These are phyloP conservation scores for Nosema muscidifuracis DNA, from an alignment of 371 early-diverging fungal genomes.

Conservation along the genomic window DNA sequence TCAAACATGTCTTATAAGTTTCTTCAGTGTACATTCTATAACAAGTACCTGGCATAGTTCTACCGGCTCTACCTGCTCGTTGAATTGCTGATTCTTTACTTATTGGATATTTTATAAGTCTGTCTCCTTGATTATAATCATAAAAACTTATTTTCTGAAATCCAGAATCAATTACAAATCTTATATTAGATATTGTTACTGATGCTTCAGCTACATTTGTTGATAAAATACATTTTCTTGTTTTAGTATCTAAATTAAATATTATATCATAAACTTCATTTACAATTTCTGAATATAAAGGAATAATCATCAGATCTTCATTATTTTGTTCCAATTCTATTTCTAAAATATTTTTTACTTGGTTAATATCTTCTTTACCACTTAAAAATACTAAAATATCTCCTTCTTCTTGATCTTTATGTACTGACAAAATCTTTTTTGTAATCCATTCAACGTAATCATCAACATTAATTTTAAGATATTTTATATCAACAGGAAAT, in stretches of 20 bases:
- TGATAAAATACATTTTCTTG: constrained; percentile 54
- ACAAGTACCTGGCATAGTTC: constrained; percentile 44
- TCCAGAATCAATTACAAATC: constrained; percentile 57
- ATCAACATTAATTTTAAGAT: constrained; percentile 21
- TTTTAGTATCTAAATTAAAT: constrained; percentile 13
- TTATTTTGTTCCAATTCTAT: not conserved
- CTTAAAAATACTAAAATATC: constrained; percentile 56
- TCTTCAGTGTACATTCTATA: constrained; percentile 51
- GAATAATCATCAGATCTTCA: not conserved
- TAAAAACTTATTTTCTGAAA: constrained; percentile 83
- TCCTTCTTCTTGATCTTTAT: constrained; percentile 11
- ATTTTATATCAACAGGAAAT: constrained; percentile 68
- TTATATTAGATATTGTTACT: constrained; percentile 53
- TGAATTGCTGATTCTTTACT: constrained; percentile 48
- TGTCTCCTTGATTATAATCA: constrained; percentile 70
- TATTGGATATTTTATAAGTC: constrained; percentile 23
- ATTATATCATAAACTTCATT: constrained; percentile 54
- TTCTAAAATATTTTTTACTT: constrained; percentile 9
- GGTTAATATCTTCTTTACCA: constrained; percentile 48
- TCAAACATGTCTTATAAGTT: constrained; percentile 40
- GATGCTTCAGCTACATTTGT: constrained; percentile 58
- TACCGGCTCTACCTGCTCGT: constrained; percentile 51
- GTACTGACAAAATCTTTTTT: constrained; percentile 31
- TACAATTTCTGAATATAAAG: constrained; percentile 56
- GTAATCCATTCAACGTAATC: constrained; percentile 41